Percentiles rank a stretch among this genome's conserved stretches.
These are phyloP conservation scores for Kwoniella pini DNA, from an alignment of 768 basidiomycete species.

Conservation along the genomic window DNA sequence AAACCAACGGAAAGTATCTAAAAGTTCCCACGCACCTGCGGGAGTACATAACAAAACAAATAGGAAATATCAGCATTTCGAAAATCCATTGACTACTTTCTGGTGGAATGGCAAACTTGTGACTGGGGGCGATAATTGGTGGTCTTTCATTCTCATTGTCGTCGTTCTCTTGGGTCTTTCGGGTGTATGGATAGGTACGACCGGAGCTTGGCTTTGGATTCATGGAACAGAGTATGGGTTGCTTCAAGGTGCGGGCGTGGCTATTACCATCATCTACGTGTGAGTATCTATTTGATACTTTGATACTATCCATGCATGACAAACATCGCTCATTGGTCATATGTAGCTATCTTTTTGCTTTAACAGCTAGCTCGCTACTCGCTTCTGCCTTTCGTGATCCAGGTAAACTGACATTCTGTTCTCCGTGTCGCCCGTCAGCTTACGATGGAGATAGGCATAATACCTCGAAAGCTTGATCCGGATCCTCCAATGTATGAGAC, in stretches of 20 bases:
- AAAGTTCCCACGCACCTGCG: background rate
- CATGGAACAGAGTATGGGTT: constrained; percentile 63
- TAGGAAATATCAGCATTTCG: constrained; percentile 36
- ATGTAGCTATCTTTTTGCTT: constrained; percentile 37
- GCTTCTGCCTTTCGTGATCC: constrained; percentile 44
- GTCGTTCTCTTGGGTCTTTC: constrained; percentile 66
- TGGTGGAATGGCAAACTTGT: constrained; percentile 71
- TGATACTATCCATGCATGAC: constrained; percentile 65
- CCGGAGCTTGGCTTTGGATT: constrained; percentile 85
- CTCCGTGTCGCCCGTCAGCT: constrained; percentile 59
- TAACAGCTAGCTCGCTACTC: constrained; percentile 34
- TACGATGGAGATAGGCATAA: constrained; percentile 72
- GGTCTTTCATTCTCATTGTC: constrained; percentile 73
- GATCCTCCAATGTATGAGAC: constrained; percentile 71
- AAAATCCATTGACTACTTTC: constrained; percentile 58
- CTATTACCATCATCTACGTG: constrained; percentile 60
- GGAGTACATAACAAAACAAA: background rate
- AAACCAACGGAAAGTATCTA: background rate
- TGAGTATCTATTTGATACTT: constrained; percentile 54
- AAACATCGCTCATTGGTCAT: constrained; percentile 15
- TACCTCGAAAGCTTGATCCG: constrained; percentile 82
- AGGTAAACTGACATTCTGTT: constrained; percentile 25
- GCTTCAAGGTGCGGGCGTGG: constrained; percentile 62
- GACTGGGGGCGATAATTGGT: constrained; percentile 81
- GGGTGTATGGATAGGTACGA: constrained; percentile 83